A percentile compares a stretch with the other conserved stretches of the same genome.
Conservation (phyloP, 176 grass and related monocot genomes). For the Oryza rufipogon region DNA sequence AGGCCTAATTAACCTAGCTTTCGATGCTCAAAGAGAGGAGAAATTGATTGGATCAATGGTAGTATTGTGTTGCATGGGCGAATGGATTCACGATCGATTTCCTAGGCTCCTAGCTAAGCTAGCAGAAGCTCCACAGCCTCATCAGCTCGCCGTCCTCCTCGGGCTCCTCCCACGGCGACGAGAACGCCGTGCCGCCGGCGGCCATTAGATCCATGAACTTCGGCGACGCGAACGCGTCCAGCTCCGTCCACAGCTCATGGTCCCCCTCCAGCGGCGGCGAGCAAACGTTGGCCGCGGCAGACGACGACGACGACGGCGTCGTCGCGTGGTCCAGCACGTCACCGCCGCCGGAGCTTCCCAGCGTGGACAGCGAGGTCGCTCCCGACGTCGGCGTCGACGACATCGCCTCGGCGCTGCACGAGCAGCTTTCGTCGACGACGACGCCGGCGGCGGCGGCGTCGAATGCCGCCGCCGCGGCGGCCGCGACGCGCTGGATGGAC, state of each 20-base stretch:
- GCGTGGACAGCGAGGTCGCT: conserved; percentile 5
- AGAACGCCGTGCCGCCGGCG: conserved; percentile 27
- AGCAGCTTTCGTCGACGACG: conserved; percentile 38
- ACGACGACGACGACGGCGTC: conserved; percentile 28
- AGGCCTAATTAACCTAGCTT: not conserved
- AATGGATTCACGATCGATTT: not conserved
- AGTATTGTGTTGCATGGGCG: not conserved
- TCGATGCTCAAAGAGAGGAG: not conserved
- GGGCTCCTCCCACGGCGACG: conserved; percentile 53
- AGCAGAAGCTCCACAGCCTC: conserved; percentile 68
- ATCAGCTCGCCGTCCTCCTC: conserved; percentile 64
- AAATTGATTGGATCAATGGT: conserved; percentile 36
- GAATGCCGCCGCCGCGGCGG: conserved; percentile 57
- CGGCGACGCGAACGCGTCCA: conserved; percentile 48
- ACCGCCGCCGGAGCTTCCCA: conserved; percentile 7
- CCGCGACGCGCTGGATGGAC: conserved; percentile 78
- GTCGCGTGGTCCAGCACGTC: conserved; percentile 30
- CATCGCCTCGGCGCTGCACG: conserved; percentile 33
- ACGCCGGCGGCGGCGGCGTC: not conserved
- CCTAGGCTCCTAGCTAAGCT: not conserved
- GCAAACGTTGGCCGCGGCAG: conserved; percentile 28
- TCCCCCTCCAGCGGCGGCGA: not conserved
- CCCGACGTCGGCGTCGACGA: conserved; percentile 19
- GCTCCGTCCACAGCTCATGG: conserved; percentile 53
- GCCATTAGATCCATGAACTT: conserved; percentile 50